These are phyloP conservation scores for Cyberlindnera xylosilytica DNA, from an alignment of 805 yeast genomes.

Conservation along the genomic window DNA sequence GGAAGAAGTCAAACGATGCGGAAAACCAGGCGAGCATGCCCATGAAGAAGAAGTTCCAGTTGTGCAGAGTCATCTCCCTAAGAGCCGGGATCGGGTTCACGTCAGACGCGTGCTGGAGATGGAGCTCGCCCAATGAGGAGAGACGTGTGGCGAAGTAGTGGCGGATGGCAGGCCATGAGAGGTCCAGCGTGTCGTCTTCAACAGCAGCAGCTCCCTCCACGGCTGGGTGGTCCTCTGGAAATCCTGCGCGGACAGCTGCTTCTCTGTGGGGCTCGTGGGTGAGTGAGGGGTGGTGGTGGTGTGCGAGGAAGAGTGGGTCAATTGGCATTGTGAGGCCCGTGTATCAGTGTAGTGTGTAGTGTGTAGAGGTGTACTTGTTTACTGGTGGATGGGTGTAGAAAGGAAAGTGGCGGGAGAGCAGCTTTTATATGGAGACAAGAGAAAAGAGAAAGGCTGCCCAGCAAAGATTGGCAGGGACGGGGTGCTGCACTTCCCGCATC, in stretches of 20 bases:
- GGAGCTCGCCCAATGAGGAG: conserved; percentile 23
- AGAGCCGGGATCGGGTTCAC: conserved; percentile 45
- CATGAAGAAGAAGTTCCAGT: conserved; percentile 58
- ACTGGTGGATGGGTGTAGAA: too few relatives aligned
- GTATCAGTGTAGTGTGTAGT: not conserved
- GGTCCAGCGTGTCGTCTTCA: conserved; percentile 10
- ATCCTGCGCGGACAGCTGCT: not conserved
- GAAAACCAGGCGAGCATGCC: conserved; percentile 69
- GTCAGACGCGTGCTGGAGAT: conserved; percentile 23
- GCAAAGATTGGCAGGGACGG: too few relatives aligned
- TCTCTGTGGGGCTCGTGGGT: conserved; percentile 6
- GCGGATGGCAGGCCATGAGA: conserved; percentile 5
- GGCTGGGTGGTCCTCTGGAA: conserved; percentile 1
- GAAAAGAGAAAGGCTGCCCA: too few relatives aligned
- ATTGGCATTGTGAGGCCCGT: conserved; percentile 9
- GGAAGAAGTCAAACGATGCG: conserved; percentile 71
- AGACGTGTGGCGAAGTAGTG: conserved; percentile 25
- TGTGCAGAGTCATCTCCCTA: conserved; percentile 32
- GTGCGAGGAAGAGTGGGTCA: conserved; percentile 10
- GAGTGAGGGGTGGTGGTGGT: conserved; percentile 10
- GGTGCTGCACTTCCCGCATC: too few relatives aligned
- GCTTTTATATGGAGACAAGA: too few relatives aligned
- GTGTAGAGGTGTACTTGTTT: not conserved
- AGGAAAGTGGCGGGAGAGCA: too few relatives aligned
- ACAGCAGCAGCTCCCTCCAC: not conserved